Percentiles rank a stretch among this genome's conserved stretches.
These are phyloP conservation scores for Auriscalpium microsporum DNA, from an alignment of 768 basidiomycete genomes.

Conservation along the genomic window DNA sequence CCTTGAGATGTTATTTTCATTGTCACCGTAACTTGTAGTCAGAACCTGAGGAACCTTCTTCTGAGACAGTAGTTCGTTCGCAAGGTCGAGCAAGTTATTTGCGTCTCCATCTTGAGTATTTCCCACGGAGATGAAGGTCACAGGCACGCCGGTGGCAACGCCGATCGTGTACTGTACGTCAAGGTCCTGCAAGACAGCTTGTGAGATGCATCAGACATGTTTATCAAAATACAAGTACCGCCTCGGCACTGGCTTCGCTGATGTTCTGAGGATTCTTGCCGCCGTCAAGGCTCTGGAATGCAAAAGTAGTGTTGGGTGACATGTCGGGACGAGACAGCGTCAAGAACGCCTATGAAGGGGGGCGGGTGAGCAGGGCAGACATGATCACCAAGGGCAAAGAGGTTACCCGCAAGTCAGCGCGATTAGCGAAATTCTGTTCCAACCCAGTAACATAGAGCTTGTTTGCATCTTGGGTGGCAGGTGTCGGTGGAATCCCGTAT, in stretches of 20 bases:
- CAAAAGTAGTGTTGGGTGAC: background rate
- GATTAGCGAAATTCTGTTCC: constrained; percentile 1
- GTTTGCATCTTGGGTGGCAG: constrained; percentile 12
- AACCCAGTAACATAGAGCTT: constrained; percentile 14
- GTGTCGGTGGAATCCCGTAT: constrained; percentile 16
- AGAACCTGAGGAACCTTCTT: constrained; percentile 7
- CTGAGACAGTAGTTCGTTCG: constrained; percentile 17
- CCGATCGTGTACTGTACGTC: constrained; percentile 33
- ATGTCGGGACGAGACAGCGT: background rate
- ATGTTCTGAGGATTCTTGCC: background rate
- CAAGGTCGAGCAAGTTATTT: constrained; percentile 25
- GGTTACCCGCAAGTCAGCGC: constrained; percentile 1
- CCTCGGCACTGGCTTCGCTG: background rate
- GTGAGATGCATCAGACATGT: background rate
- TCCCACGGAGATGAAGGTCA: constrained; percentile 20
- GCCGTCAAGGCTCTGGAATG: background rate
- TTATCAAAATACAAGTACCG: background rate
- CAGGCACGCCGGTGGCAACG: constrained; percentile 20
- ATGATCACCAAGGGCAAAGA: background rate
- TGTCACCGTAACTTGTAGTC: constrained; percentile 26
- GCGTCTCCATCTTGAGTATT: constrained; percentile 10
- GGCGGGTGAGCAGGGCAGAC: background rate
- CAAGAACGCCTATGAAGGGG: background rate
- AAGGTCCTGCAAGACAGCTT: constrained; percentile 19
- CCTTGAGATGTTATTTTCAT: constrained; percentile 21